Conservation (phyloP, 2,329 filamentous ascomycete genomes). For the Thermothelomyces thermophilus region DNA sequence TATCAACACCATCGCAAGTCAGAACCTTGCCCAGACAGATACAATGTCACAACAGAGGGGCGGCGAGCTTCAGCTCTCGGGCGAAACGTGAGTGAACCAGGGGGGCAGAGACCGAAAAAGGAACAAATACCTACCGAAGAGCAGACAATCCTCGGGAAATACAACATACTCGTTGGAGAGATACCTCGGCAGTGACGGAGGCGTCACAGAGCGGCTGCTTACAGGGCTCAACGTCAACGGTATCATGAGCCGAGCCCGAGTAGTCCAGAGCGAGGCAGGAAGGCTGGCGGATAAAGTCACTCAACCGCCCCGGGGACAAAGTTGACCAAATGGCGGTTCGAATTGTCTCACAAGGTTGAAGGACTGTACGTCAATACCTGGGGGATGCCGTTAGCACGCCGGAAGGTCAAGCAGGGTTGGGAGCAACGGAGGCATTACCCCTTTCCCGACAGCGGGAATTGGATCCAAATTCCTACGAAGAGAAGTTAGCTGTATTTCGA, state of each 20-base stretch:
- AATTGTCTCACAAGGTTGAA: neutral
- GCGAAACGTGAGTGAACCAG: slow-evolving; percentile 13
- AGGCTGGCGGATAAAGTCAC: slow-evolving; percentile 7
- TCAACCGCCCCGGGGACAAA: neutral
- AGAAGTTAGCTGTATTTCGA: neutral
- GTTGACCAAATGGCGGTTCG: neutral
- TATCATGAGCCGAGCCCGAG: slow-evolving; percentile 8
- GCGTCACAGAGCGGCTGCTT: slow-evolving; percentile 19
- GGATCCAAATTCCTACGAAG: slow-evolving; percentile 17
- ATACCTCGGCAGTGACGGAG: slow-evolving; percentile 16
- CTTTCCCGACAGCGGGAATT: slow-evolving; percentile 15
- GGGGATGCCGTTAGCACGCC: neutral
- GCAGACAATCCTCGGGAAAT: slow-evolving; percentile 1
- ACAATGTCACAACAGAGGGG: slow-evolving; percentile 10
- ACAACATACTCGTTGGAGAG: slow-evolving; percentile 14
- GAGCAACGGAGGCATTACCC: neutral
- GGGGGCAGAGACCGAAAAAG: too few relatives aligned
- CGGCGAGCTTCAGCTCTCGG: slow-evolving; percentile 11
- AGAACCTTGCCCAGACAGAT: neutral
- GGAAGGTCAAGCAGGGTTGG: neutral
- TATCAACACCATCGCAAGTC: neutral
- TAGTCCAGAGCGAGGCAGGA: slow-evolving; percentile 9
- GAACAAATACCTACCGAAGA: neutral
- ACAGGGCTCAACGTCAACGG: neutral
- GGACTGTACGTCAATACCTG: neutral